Percentiles rank a stretch among this genome's conserved stretches.
Conservation (phyloP, 2,329 filamentous ascomycete genomes). For the Aaosphaeria pasadenensis region DNA sequence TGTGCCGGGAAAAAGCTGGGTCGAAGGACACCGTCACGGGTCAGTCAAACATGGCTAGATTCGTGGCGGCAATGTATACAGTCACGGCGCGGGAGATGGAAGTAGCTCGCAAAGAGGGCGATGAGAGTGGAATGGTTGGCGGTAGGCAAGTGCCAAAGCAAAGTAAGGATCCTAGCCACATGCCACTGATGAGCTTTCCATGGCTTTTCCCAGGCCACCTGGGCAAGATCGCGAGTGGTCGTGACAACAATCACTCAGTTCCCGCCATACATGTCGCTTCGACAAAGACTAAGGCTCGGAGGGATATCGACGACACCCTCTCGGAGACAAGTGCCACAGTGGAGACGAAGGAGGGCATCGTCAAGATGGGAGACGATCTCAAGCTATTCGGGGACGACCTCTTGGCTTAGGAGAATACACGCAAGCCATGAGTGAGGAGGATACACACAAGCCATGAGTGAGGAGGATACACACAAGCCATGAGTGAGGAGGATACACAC, state of each 20-base stretch:
- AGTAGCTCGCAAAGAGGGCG: constrained; percentile 54
- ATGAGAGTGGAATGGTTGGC: constrained; percentile 37
- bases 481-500: no score
- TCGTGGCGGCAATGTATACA: constrained; percentile 84
- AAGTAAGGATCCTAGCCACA: constrained; percentile 49
- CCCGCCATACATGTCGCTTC: neutral
- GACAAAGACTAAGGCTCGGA: constrained; percentile 2
- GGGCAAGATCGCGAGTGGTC: constrained; percentile 61
- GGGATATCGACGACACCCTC: neutral
- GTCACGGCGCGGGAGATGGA: constrained; percentile 72
- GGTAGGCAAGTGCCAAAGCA: constrained; percentile 36
- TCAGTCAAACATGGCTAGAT: constrained; percentile 54
- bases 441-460: no score
- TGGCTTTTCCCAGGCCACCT: constrained; percentile 82
- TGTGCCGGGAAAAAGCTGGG: constrained; percentile 59
- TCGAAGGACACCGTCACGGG: no score
- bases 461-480: no score
- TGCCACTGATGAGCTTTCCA: constrained; percentile 89
- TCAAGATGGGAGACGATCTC: constrained; percentile 34
- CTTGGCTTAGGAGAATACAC: no score
- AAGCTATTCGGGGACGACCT: constrained; percentile 3
- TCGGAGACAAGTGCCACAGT: constrained; percentile 12
- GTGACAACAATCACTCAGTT: neutral
- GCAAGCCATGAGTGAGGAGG: no score
- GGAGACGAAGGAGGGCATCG: constrained; percentile 31